phyloP scores from a whole-genome alignment of 371 early-diverging fungal genomes.

The Zopfochytrium polystomum region DNA sequence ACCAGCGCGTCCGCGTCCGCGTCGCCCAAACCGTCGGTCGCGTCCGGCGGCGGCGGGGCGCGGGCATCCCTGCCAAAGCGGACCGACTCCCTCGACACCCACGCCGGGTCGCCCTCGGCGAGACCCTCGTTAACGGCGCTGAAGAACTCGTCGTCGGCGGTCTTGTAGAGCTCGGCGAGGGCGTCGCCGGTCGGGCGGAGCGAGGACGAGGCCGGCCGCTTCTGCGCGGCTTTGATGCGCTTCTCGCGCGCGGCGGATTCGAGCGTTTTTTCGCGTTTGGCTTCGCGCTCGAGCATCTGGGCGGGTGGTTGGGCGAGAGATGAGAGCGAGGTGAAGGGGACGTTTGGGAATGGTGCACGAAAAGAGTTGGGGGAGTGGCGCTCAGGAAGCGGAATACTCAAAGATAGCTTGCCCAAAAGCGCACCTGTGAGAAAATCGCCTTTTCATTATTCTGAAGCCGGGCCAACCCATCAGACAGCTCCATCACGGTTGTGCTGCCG shows the following conservation, averaged over 20 bases:
- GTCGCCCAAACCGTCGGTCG: too few species aligned
- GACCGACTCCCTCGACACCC: too few species aligned
- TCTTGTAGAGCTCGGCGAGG: slow-evolving; percentile 42
- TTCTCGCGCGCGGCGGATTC: slow-evolving; percentile 52
- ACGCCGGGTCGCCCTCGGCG: slow-evolving; percentile 20
- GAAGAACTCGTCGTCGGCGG: slow-evolving; percentile 50
- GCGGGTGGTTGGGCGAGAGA: not conserved
- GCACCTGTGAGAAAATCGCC: slow-evolving; percentile 48
- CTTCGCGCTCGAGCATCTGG: slow-evolving; percentile 60
- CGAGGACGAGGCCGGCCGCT: slow-evolving; percentile 42
- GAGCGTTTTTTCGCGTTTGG: slow-evolving; percentile 57
- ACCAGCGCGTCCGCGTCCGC: too few species aligned
- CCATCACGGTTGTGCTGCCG: slow-evolving; percentile 51
- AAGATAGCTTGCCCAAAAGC: not conserved
- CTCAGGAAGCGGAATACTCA: not conserved
- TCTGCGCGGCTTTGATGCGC: slow-evolving; percentile 53
- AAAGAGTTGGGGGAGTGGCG: not conserved
- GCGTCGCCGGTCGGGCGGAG: slow-evolving; percentile 32
- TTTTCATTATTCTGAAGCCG: slow-evolving; percentile 51
- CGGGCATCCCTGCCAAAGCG: too few species aligned
- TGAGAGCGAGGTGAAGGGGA: not conserved
- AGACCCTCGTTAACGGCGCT: slow-evolving; percentile 41
- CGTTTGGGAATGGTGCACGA: too few species aligned
- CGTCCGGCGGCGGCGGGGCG: too few species aligned
- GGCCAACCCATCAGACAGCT: slow-evolving; percentile 46